Evolutionary conservation across 1,284 basidiomycete species (phyloP).

Genomic region (Ganoderma lucidum): DNA sequence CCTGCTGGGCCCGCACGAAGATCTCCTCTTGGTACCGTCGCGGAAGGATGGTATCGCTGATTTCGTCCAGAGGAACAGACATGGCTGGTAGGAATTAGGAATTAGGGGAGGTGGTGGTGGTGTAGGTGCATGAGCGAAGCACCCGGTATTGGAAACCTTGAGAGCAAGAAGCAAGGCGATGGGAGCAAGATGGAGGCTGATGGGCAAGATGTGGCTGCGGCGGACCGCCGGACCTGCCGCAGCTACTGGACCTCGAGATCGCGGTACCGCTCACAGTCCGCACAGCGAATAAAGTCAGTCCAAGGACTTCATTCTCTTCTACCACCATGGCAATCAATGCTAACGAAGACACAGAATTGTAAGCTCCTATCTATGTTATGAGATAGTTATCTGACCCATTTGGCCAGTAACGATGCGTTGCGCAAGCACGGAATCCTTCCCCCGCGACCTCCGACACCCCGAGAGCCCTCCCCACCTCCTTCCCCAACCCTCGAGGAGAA

Average conservation of each 20-base stretch:
- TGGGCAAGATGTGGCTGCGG: slow-evolving; percentile 3
- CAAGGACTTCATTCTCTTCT: background rate
- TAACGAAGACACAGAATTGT: slow-evolving; percentile 95
- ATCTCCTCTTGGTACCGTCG: slow-evolving; percentile 79
- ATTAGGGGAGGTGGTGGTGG: slow-evolving; percentile 3
- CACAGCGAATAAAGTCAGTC: background rate
- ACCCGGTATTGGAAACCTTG: background rate
- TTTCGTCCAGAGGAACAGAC: slow-evolving; percentile 37
- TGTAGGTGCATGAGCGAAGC: slow-evolving; percentile 7
- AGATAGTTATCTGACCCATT: slow-evolving; percentile 17
- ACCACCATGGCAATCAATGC: slow-evolving; percentile 71
- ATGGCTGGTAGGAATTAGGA: slow-evolving; percentile 19
- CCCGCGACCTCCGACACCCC: slow-evolving; percentile 71
- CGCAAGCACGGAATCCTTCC: slow-evolving; percentile 93
- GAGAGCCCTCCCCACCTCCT: slow-evolving; percentile 76
- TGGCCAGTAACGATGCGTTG: slow-evolving; percentile 86
- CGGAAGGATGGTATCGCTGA: slow-evolving; percentile 49
- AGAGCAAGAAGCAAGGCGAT: background rate
- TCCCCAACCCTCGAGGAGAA: slow-evolving; percentile 71
- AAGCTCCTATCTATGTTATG: slow-evolving; percentile 42
- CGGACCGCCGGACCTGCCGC: slow-evolving; percentile 1
- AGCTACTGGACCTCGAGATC: background rate
- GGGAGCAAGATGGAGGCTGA: slow-evolving; percentile 7
- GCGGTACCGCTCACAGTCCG: background rate
- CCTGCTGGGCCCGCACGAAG: slow-evolving; percentile 70